phyloP scores from a whole-genome alignment of 179 eudicot species.

The Drosera spatulata region DNA sequence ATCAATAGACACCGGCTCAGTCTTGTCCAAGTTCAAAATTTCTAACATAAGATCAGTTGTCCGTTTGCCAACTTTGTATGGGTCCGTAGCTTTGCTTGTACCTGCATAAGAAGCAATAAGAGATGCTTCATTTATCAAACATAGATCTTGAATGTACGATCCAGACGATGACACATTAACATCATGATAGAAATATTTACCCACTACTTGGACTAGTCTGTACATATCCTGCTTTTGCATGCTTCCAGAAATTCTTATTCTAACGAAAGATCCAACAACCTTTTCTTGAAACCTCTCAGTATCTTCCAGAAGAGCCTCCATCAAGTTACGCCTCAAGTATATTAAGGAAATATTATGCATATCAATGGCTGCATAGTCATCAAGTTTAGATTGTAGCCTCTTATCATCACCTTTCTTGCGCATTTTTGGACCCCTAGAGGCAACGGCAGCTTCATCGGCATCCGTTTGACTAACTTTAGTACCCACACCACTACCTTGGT shows the following conservation, averaged over 20 bases:
- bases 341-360: slow-evolving; percentile 82
- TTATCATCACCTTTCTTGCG: slow-evolving; percentile 56
- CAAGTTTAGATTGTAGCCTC: slow-evolving; percentile 76
- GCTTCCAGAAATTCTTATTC: slow-evolving; percentile 87
- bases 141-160: not conserved
- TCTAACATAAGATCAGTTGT: slow-evolving; percentile 72
- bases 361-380: slow-evolving; percentile 98
- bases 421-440: slow-evolving; percentile 51
- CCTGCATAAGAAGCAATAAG: slow-evolving; percentile 39
- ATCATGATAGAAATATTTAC: slow-evolving; percentile 22
- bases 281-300: slow-evolving; percentile 56
- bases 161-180: not conserved
- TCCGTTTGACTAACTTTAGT: slow-evolving; percentile 48
- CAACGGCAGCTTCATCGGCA: slow-evolving; percentile 51
- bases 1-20: slow-evolving; percentile 67
- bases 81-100: slow-evolving; percentile 61
- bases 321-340: slow-evolving; percentile 70
- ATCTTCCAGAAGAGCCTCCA: slow-evolving; percentile 86
- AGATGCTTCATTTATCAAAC: slow-evolving; percentile 7
- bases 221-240: slow-evolving; percentile 81
- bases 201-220: slow-evolving; percentile 94
- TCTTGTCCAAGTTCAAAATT: slow-evolving; percentile 84
- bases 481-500: slow-evolving; percentile 73
- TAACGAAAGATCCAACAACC: slow-evolving; percentile 83
- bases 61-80: slow-evolving; percentile 89